Evolutionary conservation across 345 rosid genomes (phyloP), one percentile per base, ranked within the genome.

Genomic region (Salix suchowensis): DNA sequence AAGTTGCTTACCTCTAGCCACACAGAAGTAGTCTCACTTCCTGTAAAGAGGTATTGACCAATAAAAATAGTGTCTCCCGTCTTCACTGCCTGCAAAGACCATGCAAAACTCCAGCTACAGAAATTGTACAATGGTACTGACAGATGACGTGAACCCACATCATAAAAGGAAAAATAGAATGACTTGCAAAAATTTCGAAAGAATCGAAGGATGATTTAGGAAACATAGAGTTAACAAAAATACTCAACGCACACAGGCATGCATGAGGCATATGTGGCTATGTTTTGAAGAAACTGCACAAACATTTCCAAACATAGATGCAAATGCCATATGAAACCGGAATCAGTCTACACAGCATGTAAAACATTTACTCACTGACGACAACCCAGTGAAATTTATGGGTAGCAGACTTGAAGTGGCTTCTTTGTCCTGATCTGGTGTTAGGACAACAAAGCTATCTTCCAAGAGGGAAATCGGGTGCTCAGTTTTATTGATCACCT

Each of bases 1-100:
- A 73, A 73, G 65, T 40, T 54, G 39, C 76, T 82, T 85, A 90
- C 94, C 94, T 89, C 92, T 74, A 89, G 79, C 92, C 88, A 87
- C 28, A 90, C 92, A 4, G 94, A 88, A 67, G 94, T 88, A 65
- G 89, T 89, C 84, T 90, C 94, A 67, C 78, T 86, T 82, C 92
- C 94, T 2, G 94, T 88, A 80, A 88, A 90, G 74, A 90, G 86
- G 61, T 90, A 91, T 80, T 91, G 91, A 44, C 91, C 95, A 36
- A 91, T 85, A 79, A 89, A 91, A 73, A 91, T 89, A 26, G 87
- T 87, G 71, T 91, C 95, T 58, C 92, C 91, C 80, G 81, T 75
- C 81, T 89, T 89, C 84, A 91, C 95, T 21, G 88, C 86, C 95
- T 88, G 87, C 82, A 88, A 82, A 34, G 55, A 71, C 60, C 79